Evolutionary conservation across 192 early-diverging fungal genomes (phyloP).

Genomic region (Lunasporangiospora selenospora): DNA sequence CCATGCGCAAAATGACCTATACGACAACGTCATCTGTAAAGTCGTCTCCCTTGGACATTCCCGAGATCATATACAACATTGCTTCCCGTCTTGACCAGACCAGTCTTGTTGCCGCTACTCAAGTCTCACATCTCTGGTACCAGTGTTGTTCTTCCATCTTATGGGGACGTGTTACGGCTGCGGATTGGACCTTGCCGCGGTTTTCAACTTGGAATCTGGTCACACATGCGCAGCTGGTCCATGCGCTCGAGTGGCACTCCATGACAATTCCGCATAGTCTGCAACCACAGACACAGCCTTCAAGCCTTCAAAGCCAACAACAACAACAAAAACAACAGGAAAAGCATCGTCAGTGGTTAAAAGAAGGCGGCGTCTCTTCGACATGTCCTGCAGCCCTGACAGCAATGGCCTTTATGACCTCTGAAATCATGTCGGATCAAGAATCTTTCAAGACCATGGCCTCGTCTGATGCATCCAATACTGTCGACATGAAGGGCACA

Average conservation of each 20-base stretch:
- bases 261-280: background rate
- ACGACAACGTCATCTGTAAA: too few relatives aligned
- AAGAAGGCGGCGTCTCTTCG: background rate
- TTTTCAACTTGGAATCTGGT: slow-evolving; percentile 18
- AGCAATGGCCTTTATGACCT: background rate
- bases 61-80: slow-evolving; percentile 10
- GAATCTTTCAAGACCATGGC: background rate
- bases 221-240: slow-evolving; percentile 17
- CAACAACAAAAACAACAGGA: background rate
- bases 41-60: slow-evolving; percentile 12
- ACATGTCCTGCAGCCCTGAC: background rate
- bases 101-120: slow-evolving; percentile 9
- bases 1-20: too few relatives aligned
- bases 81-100: slow-evolving; percentile 1
- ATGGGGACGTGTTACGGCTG: slow-evolving; percentile 4
- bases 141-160: slow-evolving; percentile 6
- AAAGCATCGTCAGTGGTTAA: background rate
- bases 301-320: background rate
- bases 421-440: background rate
- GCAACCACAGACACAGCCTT: background rate
- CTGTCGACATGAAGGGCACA: too few relatives aligned
- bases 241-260: slow-evolving; percentile 7
- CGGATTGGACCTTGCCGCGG: slow-evolving; percentile 6
- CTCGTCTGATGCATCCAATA: too few relatives aligned
- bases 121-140: slow-evolving; percentile 21